Conservation (phyloP, 768 basidiomycete genomes). For the Boletus coccyginus region DNA sequence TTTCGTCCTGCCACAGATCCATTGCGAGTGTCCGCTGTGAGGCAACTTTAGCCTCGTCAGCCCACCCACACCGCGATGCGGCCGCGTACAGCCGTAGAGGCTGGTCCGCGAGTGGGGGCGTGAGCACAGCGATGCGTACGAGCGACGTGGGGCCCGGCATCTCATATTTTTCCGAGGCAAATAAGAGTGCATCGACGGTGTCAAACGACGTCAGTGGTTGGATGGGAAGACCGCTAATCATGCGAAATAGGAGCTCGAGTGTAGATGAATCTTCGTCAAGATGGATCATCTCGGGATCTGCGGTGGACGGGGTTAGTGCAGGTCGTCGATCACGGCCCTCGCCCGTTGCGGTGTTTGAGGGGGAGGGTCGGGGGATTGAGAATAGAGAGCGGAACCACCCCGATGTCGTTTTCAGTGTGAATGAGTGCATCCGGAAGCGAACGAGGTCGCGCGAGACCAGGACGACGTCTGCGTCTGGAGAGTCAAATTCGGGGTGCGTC, state of each 20-base stretch:
- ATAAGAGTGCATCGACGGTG: slow-evolving; percentile 53
- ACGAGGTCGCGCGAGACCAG: slow-evolving; percentile 48
- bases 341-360: not conserved
- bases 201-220: slow-evolving; percentile 49
- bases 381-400: slow-evolving; percentile 59
- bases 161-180: slow-evolving; percentile 67
- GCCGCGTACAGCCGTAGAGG: slow-evolving; percentile 54
- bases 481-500: slow-evolving; percentile 51
- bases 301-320: slow-evolving; percentile 9
- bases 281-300: slow-evolving; percentile 41
- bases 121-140: slow-evolving; percentile 55
- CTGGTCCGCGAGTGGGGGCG: slow-evolving; percentile 46
- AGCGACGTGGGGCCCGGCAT: slow-evolving; percentile 64
- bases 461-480: slow-evolving; percentile 54
- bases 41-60: slow-evolving; percentile 50
- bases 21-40: slow-evolving; percentile 54
- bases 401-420: slow-evolving; percentile 58
- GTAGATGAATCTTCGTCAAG: slow-evolving; percentile 56
- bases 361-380: slow-evolving; percentile 45
- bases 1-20: slow-evolving; percentile 46
- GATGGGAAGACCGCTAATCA: slow-evolving; percentile 60
- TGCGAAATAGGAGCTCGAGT: slow-evolving; percentile 55
- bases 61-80: slow-evolving; percentile 59
- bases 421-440: slow-evolving; percentile 57
- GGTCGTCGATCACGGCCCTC: not conserved